These are phyloP conservation scores for Corymbia maculata DNA, from an alignment of 345 rosid species.

Conservation along the genomic window DNA sequence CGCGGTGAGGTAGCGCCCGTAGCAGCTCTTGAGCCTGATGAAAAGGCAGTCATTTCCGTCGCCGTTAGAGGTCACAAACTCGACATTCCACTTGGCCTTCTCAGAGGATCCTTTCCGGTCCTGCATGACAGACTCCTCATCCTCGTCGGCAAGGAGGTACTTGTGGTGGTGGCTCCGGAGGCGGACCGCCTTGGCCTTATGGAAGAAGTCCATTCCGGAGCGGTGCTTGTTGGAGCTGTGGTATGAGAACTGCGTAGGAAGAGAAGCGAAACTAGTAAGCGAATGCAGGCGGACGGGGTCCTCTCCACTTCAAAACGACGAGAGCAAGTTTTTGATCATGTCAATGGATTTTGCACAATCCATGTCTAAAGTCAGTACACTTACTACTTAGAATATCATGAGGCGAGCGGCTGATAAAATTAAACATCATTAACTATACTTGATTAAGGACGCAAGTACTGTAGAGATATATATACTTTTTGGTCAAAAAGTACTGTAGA, in stretches of 20 bases:
- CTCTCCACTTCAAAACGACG: neutral
- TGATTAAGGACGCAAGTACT: neutral
- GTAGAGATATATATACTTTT: neutral
- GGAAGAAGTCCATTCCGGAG: slow-evolving; percentile 21
- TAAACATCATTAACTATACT: neutral
- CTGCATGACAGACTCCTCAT: slow-evolving; percentile 8
- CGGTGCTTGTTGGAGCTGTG: neutral
- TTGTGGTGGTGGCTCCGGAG: slow-evolving; percentile 32
- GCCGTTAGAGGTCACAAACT: neutral
- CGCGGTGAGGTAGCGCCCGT: slow-evolving; percentile 31
- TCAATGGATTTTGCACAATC: neutral
- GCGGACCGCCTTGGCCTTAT: slow-evolving; percentile 8
- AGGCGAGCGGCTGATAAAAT: neutral
- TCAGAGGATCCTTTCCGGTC: neutral
- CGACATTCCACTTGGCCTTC: slow-evolving; percentile 20
- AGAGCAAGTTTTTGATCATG: neutral
- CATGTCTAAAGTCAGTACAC: neutral
- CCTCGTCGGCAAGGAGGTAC: slow-evolving; percentile 21
- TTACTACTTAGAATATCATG: neutral
- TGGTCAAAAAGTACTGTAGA: neutral
- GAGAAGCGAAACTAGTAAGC: neutral
- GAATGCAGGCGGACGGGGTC: neutral
- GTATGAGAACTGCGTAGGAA: neutral
- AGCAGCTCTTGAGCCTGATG: slow-evolving; percentile 25
- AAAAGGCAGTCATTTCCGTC: neutral